These are phyloP conservation scores for Blepharisma stoltei DNA, from an alignment of 73 alveolate genomes.

Conservation along the genomic window DNA sequence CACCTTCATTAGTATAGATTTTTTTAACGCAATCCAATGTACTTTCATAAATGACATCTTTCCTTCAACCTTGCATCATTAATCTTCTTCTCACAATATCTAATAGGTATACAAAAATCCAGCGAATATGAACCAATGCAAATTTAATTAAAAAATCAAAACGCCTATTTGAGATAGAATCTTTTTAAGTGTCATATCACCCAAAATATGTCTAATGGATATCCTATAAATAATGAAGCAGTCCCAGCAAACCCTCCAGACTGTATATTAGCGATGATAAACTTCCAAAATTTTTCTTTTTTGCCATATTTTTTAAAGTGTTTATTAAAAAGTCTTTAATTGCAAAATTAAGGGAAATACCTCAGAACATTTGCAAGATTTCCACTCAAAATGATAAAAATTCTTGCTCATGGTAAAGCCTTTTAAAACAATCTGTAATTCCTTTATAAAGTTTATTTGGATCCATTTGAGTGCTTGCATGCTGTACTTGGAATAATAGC, in stretches of 20 bases:
- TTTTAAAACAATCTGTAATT: constrained; percentile 59
- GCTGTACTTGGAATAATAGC: constrained; percentile 61
- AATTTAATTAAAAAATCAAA: constrained; percentile 38
- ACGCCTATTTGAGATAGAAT: constrained; percentile 16
- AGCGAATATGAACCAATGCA: constrained; percentile 59
- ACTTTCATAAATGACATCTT: constrained; percentile 41
- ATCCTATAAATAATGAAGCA: constrained; percentile 52
- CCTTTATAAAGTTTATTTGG: constrained; percentile 49
- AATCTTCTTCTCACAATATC: constrained; percentile 84
- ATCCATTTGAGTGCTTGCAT: constrained; percentile 45
- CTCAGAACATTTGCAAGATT: constrained; percentile 62
- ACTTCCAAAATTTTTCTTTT: constrained; percentile 37
- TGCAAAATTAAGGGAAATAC: constrained; percentile 80
- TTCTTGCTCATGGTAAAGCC: constrained; percentile 71
- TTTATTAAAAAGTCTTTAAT: constrained; percentile 59
- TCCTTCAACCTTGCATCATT: constrained; percentile 79
- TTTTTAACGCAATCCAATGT: constrained; percentile 59
- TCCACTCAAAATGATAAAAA: constrained; percentile 51
- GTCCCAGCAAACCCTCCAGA: constrained; percentile 84
- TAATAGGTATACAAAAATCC: constrained; percentile 66
- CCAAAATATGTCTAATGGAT: constrained; percentile 85
- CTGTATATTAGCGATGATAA: constrained; percentile 47
- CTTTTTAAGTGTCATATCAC: constrained; percentile 47
- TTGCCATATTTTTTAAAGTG: constrained; percentile 28
- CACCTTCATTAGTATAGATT: constrained; percentile 59